These are phyloP conservation scores for Andrographis paniculata DNA, from an alignment of 305 asterid genomes.

Conservation along the genomic window DNA sequence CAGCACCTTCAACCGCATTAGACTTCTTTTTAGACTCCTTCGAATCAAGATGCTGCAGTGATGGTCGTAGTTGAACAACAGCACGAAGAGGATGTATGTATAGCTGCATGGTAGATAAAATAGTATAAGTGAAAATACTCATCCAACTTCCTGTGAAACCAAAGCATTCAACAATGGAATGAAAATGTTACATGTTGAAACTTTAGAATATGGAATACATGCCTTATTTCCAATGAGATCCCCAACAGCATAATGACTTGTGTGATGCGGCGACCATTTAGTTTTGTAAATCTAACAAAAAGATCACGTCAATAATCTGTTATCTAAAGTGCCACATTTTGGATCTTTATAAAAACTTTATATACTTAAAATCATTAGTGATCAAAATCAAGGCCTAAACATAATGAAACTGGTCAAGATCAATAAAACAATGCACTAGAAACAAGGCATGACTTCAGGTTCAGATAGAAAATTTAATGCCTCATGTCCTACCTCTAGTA, in stretches of 20 bases:
- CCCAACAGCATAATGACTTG: conserved; percentile 59
- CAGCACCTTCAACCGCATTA: conserved; percentile 25
- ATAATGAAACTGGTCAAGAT: too few species aligned
- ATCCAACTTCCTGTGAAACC: conserved; percentile 10
- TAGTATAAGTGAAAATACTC: conserved; percentile 12
- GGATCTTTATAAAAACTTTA: too few species aligned
- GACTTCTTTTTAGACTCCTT: conserved; percentile 34
- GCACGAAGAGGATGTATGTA: conserved; percentile 78
- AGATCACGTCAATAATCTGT: too few species aligned
- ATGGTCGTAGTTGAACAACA: conserved; percentile 83
- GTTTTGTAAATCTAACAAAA: conserved; percentile 48
- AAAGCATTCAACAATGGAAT: not conserved
- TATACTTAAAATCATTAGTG: too few species aligned
- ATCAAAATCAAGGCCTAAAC: too few species aligned
- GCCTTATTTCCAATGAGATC: conserved; percentile 70
- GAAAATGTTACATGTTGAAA: conserved; percentile 12
- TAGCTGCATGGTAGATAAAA: conserved; percentile 50
- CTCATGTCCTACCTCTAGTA: too few species aligned
- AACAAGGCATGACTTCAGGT: too few species aligned
- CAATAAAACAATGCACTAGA: too few species aligned
- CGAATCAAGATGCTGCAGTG: conserved; percentile 40
- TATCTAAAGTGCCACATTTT: too few species aligned
- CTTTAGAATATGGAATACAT: conserved; percentile 11
- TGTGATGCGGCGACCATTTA: conserved; percentile 48
- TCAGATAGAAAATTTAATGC: too few species aligned